A percentile compares a stretch with the other conserved stretches of the same genome.
These are phyloP conservation scores for Nannochloris sp. DNA, from an alignment of 139 green algal genomes.

Conservation along the genomic window DNA sequence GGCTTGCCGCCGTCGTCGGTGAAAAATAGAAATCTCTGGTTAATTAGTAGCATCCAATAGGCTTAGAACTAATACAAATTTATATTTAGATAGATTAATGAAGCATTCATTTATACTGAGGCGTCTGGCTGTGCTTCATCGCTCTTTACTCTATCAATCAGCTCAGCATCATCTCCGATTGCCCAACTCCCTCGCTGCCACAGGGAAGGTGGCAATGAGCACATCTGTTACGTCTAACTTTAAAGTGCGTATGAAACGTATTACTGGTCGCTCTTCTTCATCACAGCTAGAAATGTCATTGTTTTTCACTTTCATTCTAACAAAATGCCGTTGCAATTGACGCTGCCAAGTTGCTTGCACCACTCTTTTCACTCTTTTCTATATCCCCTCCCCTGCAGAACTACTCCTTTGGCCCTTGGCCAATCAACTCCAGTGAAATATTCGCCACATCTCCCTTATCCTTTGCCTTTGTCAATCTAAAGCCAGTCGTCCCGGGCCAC, in stretches of 20 bases:
- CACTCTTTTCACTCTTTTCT: no score
- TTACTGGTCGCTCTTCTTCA: neutral
- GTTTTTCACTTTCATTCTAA: no score
- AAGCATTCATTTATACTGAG: no score
- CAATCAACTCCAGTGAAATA: slow-evolving; percentile 56
- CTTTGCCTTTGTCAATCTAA: slow-evolving; percentile 93
- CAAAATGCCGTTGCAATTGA: no score
- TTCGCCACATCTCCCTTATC: slow-evolving; percentile 63
- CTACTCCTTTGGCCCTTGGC: slow-evolving; percentile 58
- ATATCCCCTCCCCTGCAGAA: slow-evolving; percentile 18
- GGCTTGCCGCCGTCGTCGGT: no score
- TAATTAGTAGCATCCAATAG: neutral
- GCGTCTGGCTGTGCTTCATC: neutral
- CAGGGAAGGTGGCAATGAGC: neutral
- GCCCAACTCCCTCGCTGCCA: neutral
- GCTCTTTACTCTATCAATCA: neutral
- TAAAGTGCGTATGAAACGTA: neutral
- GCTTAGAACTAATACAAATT: neutral
- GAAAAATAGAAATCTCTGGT: neutral
- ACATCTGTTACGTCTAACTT: neutral
- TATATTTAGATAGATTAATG: neutral
- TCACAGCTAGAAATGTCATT: neutral
- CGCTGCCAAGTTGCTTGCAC: no score
- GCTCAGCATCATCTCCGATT: neutral
- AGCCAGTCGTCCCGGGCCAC: slow-evolving; percentile 92